Evolutionary conservation across 1,284 basidiomycete species (phyloP), one percentile per base, ranked within the genome.

Genomic region (Athelia sp.): DNA sequence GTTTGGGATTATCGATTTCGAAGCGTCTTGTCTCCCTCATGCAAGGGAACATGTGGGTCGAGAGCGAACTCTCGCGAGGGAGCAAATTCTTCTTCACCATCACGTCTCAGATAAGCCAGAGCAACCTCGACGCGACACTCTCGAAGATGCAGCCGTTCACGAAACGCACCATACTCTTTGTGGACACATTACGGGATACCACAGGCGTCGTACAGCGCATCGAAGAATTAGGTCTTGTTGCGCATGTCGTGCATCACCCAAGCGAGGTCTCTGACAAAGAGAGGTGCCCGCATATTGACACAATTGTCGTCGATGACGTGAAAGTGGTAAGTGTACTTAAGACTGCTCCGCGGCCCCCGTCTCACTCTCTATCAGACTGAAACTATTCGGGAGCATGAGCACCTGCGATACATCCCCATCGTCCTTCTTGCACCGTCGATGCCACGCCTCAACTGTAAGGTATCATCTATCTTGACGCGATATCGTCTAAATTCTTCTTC

Each of bases 41-140:
- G 97, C 85, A 91, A 60, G 97, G 97, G 51, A 93, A 97, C 62
- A 91, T 99, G 74, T 99, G 97, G 97, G 97, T 99, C 43, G 91
- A 97, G 66, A 90, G 85, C 53, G 93, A 97, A 64, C 84, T 93
- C 56, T 83, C 90, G 46, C 89, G 91, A 60, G 97, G 97, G 14
- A 92, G 88, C 66, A 88, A 90, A 67, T 99, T 99, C 81, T 97
- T 91, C 84, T 99, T 98, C 75, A 95, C 92, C 21, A 93, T 95
- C 70, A 84, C 83, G 2, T 90, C 87, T 24, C 86, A 88, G 70
- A 88, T 92, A 57, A 88, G 84, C 56, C 79, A 83, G 48, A 82
- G 83, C 50, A 79, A 87, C 9, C 75, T 85, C 61, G 87, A 92
- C 48, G 75, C 75, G 51, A 87, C 86, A 42, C 73, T 90, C 31